Conservation (phyloP, 208 protist genomes). For the Strigomonas galati region DNA sequence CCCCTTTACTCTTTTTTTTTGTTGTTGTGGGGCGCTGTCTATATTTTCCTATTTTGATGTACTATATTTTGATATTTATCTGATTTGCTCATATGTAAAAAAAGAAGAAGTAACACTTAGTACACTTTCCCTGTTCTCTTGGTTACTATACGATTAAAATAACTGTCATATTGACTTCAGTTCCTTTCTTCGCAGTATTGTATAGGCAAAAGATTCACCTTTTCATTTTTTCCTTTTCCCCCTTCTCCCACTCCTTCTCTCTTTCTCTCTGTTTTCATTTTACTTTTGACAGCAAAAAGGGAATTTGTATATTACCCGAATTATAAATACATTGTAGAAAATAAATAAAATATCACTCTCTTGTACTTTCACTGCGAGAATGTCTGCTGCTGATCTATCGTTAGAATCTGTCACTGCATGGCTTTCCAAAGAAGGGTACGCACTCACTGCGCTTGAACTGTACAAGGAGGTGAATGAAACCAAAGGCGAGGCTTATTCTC, state of each 20-base stretch:
- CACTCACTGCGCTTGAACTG: constrained; percentile 31
- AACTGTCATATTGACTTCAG: neutral
- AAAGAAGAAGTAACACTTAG: neutral
- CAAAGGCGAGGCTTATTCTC: too few species aligned
- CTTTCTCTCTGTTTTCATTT: neutral
- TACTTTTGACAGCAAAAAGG: too few species aligned
- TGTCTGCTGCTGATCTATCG: neutral
- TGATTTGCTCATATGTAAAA: neutral
- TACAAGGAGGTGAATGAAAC: constrained; percentile 25
- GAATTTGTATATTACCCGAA: too few species aligned
- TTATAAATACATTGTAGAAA: too few species aligned
- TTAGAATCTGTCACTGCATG: constrained; percentile 23
- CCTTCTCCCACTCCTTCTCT: neutral
- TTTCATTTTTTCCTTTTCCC: neutral
- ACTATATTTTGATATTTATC: neutral
- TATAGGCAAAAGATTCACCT: neutral
- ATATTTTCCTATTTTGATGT: neutral
- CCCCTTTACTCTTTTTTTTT: neutral
- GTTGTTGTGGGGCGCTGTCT: too few species aligned
- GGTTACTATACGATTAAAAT: too few species aligned
- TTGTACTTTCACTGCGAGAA: neutral
- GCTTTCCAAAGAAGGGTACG: constrained; percentile 27
- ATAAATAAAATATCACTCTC: too few species aligned
- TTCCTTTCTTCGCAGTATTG: neutral
- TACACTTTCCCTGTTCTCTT: too few species aligned